Evolutionary conservation across 225 moss, liverwort and hornwort species (phyloP).

Genomic region (Marchantia polymorpha): DNA sequence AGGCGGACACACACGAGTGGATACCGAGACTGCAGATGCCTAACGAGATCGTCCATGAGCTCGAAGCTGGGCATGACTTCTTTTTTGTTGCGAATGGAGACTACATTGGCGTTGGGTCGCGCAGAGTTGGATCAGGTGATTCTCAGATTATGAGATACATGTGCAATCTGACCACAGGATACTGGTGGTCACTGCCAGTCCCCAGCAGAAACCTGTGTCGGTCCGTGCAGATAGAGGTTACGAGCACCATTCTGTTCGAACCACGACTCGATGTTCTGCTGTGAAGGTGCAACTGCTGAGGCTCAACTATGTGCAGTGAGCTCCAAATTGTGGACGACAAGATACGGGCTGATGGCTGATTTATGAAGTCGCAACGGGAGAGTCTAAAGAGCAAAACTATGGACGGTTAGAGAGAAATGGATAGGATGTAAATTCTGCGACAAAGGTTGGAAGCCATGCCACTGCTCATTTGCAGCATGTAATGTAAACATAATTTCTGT

Average conservation of each 20-base stretch:
- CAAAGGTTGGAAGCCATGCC: neutral
- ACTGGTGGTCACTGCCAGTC: constrained; percentile 10
- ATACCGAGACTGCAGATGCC: neutral
- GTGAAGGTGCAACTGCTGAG: neutral
- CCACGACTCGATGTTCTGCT: constrained; percentile 13
- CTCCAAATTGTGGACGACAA: neutral
- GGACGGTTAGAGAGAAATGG: neutral
- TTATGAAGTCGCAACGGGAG: neutral
- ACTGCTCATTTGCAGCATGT: neutral
- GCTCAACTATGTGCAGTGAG: neutral
- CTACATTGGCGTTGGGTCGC: constrained; percentile 13
- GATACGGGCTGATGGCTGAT: neutral
- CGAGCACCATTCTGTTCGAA: constrained; percentile 18
- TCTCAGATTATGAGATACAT: constrained; percentile 17
- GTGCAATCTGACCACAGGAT: constrained; percentile 16
- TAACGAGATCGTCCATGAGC: constrained; percentile 1
- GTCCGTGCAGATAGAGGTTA: neutral
- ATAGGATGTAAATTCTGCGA: neutral
- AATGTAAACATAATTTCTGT: neutral
- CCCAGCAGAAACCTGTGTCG: constrained; percentile 7
- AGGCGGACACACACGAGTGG: constrained; percentile 5
- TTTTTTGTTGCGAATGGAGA: constrained; percentile 16
- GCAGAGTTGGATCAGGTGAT: constrained; percentile 10
- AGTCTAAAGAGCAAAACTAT: neutral
- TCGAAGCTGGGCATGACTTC: neutral